A percentile compares a stretch with the other conserved stretches of the same genome.
phyloP scores from a whole-genome alignment of 2,329 filamentous ascomycete genomes.

The Ceratocystis papillata region DNA sequence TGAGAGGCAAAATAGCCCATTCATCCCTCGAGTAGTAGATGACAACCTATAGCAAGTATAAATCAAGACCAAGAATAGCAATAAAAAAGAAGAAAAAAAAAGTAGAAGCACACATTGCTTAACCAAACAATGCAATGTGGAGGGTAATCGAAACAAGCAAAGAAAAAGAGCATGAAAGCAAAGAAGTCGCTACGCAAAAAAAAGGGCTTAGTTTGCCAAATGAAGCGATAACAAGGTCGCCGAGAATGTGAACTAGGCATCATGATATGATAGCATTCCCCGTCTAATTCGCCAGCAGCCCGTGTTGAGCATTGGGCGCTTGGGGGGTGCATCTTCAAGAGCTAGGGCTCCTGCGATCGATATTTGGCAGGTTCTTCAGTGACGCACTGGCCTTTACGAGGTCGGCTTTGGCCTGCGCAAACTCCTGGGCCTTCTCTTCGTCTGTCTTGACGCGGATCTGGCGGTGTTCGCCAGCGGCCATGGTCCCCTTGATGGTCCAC shows the following conservation, averaged over 20 bases:
- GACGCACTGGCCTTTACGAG: conserved; percentile 34
- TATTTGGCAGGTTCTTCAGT: not conserved
- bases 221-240: not conserved
- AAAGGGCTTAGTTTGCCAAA: not conserved
- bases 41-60: not conserved
- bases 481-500: conserved; percentile 34
- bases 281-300: not conserved
- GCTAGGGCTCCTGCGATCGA: not conserved
- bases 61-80: not conserved
- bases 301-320: not conserved
- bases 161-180: not conserved
- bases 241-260: not conserved
- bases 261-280: no score
- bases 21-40: not conserved
- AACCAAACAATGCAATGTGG: not conserved
- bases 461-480: conserved; percentile 29
- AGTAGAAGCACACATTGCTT: not conserved
- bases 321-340: not conserved
- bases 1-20: not conserved
- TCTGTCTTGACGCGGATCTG: conserved; percentile 27
- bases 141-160: not conserved
- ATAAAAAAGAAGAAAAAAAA: not conserved
- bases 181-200: not conserved
- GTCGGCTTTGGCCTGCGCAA: conserved; percentile 40
- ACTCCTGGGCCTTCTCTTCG: conserved; percentile 33